These are phyloP conservation scores for Nicotiana knightiana DNA, from an alignment of 257 asterid genomes.

Conservation along the genomic window DNA sequence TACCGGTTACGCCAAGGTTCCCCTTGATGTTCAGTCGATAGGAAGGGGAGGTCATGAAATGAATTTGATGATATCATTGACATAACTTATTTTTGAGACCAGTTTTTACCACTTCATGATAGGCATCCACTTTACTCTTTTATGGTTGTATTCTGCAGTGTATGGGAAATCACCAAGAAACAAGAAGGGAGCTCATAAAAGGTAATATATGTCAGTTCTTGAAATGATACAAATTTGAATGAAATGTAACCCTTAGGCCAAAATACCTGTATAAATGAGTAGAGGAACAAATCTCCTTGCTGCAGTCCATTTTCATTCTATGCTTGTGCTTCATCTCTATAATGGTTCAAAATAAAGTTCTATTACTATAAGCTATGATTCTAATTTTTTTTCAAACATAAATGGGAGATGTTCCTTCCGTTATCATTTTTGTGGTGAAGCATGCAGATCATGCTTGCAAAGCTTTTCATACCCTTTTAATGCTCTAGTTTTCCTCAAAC, in stretches of 20 bases:
- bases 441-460: background rate
- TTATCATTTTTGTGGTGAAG: background rate
- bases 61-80: background rate
- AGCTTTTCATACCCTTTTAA: background rate
- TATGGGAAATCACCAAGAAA: slow-evolving; percentile 8
- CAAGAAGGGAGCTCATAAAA: slow-evolving; percentile 8
- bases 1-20: too few species aligned
- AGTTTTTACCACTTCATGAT: background rate
- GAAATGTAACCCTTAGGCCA: background rate
- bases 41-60: background rate
- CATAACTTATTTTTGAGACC: background rate
- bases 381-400: too few species aligned
- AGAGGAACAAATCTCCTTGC: background rate
- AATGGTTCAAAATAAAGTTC: background rate
- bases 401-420: background rate
- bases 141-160: background rate
- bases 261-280: background rate
- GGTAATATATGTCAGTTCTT: background rate
- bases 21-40: too few species aligned
- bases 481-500: background rate
- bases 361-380: background rate
- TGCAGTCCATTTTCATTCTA: background rate
- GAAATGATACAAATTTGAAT: background rate
- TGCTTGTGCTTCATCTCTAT: background rate
- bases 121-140: background rate